Percentiles rank a stretch among this genome's conserved stretches.
Evolutionary conservation across 2,329 filamentous ascomycete genomes (phyloP).

Genomic region (Botrytis hyacinthi): DNA sequence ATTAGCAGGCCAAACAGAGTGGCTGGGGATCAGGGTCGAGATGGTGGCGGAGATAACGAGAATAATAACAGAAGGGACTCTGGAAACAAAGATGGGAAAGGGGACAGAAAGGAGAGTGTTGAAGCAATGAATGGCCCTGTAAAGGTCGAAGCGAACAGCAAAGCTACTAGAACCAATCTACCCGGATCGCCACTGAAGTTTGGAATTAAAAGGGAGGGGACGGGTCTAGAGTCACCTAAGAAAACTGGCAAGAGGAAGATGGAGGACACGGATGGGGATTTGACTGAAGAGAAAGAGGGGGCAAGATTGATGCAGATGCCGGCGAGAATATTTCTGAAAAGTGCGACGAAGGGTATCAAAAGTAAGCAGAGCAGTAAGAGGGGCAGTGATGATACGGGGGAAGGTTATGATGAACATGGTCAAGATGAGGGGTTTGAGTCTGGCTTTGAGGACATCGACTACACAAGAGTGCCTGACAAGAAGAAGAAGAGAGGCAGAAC

Average conservation of each 20-base stretch:
- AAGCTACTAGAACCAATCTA: background rate
- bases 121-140: background rate
- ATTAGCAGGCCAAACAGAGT: background rate
- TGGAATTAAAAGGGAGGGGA: background rate
- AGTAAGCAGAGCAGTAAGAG: background rate
- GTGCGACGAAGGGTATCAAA: background rate
- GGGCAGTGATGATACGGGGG: background rate
- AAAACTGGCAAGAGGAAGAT: background rate
- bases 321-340: background rate
- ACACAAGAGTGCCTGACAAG: background rate
- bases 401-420: background rate
- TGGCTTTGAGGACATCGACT: slow-evolving; percentile 7
- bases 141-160: slow-evolving; percentile 1
- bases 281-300: background rate
- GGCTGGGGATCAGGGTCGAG: background rate
- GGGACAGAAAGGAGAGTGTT: background rate
- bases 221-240: background rate
- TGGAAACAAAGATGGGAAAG: background rate
- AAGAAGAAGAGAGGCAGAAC: background rate
- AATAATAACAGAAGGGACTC: background rate
- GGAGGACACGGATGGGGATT: background rate
- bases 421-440: background rate
- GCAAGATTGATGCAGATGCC: background rate
- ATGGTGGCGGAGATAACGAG: background rate
- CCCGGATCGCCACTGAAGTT: background rate